Evolutionary conservation across 495 filamentous ascomycete genomes (phyloP).

Genomic region (Glonium stellatum): DNA sequence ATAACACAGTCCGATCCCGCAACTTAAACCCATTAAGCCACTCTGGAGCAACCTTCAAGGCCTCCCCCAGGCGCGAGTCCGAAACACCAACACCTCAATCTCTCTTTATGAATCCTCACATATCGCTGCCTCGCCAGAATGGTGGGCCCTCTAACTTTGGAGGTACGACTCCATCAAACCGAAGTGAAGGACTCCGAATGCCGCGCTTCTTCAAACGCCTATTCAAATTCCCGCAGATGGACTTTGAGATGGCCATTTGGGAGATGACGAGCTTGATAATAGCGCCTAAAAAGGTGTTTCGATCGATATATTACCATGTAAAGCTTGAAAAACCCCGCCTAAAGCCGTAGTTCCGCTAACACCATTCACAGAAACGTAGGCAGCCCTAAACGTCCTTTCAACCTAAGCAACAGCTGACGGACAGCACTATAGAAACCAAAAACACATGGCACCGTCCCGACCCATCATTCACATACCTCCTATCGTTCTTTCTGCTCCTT

Average conservation of each 20-base stretch:
- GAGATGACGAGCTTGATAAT: constrained; percentile 70
- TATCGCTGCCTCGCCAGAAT: constrained; percentile 55
- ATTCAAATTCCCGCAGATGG: constrained; percentile 44
- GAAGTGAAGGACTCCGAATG: constrained; percentile 47
- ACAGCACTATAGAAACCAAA: constrained; percentile 53
- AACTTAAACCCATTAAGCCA: background rate
- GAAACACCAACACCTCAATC: background rate
- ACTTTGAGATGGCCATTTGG: constrained; percentile 63
- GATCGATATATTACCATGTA: constrained; percentile 72
- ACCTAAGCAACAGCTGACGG: constrained; percentile 16
- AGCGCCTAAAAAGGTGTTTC: constrained; percentile 70
- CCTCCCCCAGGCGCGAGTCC: background rate
- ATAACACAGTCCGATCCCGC: background rate
- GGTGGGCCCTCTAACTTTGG: constrained; percentile 49
- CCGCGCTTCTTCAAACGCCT: constrained; percentile 44
- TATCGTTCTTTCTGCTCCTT: constrained; percentile 66
- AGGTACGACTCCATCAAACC: constrained; percentile 42
- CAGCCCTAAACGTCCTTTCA: constrained; percentile 5
- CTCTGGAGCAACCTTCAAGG: background rate
- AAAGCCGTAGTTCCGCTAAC: background rate
- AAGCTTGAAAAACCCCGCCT: constrained; percentile 18
- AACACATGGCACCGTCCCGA: constrained; percentile 73
- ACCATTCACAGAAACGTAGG: constrained; percentile 53
- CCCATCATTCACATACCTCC: constrained; percentile 70
- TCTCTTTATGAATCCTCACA: constrained; percentile 53